Base-by-base conservation (phyloP, 2,329 filamentous ascomycete species). In the Apiospora saccharicola region DNA sequence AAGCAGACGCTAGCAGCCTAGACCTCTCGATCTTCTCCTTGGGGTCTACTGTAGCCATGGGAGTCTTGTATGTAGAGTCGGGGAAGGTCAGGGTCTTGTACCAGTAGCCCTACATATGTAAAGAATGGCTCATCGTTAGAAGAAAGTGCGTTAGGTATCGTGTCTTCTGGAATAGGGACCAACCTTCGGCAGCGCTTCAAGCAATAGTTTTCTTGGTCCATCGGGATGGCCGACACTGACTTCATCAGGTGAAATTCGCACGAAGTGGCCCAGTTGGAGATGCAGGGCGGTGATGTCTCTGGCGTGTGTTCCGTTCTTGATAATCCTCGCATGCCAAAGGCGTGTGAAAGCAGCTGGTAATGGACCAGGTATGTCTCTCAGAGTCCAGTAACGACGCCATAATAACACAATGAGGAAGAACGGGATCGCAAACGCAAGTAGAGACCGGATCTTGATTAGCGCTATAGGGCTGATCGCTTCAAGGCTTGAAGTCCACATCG, bases 221-320 rank as follows among this genome's bases (percentile, higher is more conserved):
- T 84, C 80, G 1, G 83, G 82, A 73, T 86, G 81, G 69, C 79
- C 79, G 51, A 86, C 79, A 72, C 82, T 85, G 73, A 86, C 80
- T 79, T 86, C 84, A 69, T 85, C 82, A 37, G 81, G 78, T 7
- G 79, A 78, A 44, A 86, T 84, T 22, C 85, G 83, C 43, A 86
- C 82, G 74, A 86, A 86, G 44, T 80, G 75, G 1, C 81, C 80
- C 82, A 61, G 30, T n/a, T n/a, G 47, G 53, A 24, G 34, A 53
- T 57, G 46, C 8, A 70, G 68, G 8, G 30, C 46, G 19, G 14
- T 14, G 22, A 51, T 41, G n/a, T 26, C 46, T 26, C 68, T 51
- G 16, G 46, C 49, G 30, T 70, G 68, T 14, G 46, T 57, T 2
- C 68, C 68, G 10, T 34, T 41, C 47, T 44, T 51, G 14, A 37